phyloP scores from a whole-genome alignment of 164 flowering plant genomes.

The Platanus orientalis region DNA sequence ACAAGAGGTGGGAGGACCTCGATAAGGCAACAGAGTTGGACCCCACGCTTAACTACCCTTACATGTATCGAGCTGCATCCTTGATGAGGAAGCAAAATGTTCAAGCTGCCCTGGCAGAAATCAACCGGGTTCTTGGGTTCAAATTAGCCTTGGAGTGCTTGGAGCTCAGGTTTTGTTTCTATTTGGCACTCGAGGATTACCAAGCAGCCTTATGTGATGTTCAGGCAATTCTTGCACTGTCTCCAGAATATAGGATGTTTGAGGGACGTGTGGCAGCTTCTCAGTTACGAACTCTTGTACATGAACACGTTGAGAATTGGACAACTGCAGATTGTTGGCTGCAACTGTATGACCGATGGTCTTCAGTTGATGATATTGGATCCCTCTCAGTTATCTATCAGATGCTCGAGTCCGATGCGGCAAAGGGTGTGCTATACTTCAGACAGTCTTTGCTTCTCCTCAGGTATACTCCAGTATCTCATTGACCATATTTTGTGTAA shows the following conservation, averaged over 20 bases:
- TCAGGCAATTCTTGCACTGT: conserved; percentile 90
- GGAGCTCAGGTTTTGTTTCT: conserved; percentile 88
- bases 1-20: conserved; percentile 68
- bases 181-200: conserved; percentile 78
- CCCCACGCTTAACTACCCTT: conserved; percentile 88
- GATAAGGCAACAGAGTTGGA: conserved; percentile 85
- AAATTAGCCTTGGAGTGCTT: conserved; percentile 89
- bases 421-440: conserved; percentile 92
- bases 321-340: conserved; percentile 97
- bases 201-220: conserved; percentile 78
- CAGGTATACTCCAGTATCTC: conserved; percentile 44
- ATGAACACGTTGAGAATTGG: conserved; percentile 93
- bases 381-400: conserved; percentile 95
- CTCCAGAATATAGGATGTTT: conserved; percentile 82
- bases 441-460: conserved; percentile 98
- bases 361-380: conserved; percentile 98
- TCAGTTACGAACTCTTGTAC: conserved; percentile 77
- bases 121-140: conserved; percentile 81
- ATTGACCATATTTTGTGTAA: neutral
- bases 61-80: conserved; percentile 88
- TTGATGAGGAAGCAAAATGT: conserved; percentile 76
- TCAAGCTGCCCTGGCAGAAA: conserved; percentile 76
- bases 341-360: conserved; percentile 93
- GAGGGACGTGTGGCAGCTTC: conserved; percentile 88
- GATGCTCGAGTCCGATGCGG: conserved; percentile 97